Conservation (phyloP, 345 rosid genomes). For the Brassica cretica region DNA sequence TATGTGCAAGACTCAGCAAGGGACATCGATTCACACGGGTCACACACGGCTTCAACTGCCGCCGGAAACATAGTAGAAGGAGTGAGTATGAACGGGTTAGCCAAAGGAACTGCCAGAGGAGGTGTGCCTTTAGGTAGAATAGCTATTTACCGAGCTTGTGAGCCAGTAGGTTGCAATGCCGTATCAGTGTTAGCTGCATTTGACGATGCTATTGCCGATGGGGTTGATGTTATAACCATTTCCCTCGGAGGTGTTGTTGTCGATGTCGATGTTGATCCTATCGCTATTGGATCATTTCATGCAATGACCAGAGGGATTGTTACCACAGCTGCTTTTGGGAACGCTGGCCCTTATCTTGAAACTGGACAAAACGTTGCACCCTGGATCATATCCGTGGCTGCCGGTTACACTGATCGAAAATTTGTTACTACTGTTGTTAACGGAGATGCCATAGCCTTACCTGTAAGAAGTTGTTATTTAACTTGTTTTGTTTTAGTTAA, state of each 20-base stretch:
- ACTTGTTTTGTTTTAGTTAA: not conserved
- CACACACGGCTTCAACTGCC: constrained; percentile 68
- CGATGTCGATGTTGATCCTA: constrained; percentile 42
- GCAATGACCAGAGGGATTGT: constrained; percentile 60
- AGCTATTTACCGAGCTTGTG: constrained; percentile 49
- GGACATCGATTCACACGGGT: constrained; percentile 48
- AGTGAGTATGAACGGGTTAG: constrained; percentile 51
- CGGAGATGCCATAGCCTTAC: constrained; percentile 46
- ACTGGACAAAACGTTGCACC: constrained; percentile 52
- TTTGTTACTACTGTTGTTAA: constrained; percentile 50
- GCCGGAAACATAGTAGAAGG: constrained; percentile 52
- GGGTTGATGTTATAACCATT: constrained; percentile 74
- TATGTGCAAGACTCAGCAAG: constrained; percentile 33
- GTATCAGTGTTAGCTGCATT: constrained; percentile 31
- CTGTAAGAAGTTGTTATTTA: constrained; percentile 21
- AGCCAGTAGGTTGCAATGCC: constrained; percentile 9
- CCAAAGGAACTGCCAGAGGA: constrained; percentile 58
- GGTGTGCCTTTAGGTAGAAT: constrained; percentile 61
- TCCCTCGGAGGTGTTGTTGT: constrained; percentile 57
- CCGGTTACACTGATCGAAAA: constrained; percentile 59
- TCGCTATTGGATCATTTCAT: constrained; percentile 61
- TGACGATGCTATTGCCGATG: constrained; percentile 41
- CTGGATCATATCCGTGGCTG: constrained; percentile 68
- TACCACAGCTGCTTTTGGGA: constrained; percentile 54
- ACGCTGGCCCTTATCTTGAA: constrained; percentile 45